Base-by-base conservation (phyloP, 2,329 filamentous ascomycete species). In the Colletotrichum simmondsii region DNA sequence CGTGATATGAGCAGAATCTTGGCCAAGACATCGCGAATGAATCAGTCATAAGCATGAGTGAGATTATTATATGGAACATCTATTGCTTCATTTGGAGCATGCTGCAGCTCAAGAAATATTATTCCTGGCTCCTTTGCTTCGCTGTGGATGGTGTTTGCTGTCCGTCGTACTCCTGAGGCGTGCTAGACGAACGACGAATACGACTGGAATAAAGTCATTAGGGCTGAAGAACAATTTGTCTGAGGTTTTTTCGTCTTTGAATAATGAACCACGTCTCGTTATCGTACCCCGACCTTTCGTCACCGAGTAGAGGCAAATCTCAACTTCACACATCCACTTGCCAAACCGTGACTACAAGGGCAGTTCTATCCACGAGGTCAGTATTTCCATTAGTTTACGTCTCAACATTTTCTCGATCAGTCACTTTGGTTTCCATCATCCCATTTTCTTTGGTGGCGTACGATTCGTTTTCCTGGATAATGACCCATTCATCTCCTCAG, bases 91-190 rank as follows among this genome's bases (percentile, higher is more conserved):
- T 4, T 4, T 8, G 6, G 1, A n/a, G 19, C 42, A n/a, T 49
- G 3, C 42, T 6, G 3, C 7, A 19, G 42, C 19, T 49, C 16
- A 10, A 19, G 14, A 6, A 19, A 5, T 42, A 19, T 42, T 1
- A 42, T 42, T 6, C 5, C 42, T n/a, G 7, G 5, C 19, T 19
- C 8, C 19, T 49, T 11, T 49, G 1, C 42, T 0, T 49, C 19
- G 42, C 42, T 10, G 19, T n/a, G 0, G 8, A 7, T 19, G 19
- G 7, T 3, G 8, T 49, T n/a, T 19, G 7, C 42, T 8, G 1
- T 22, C 1, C 19, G 14, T 19, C 0, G 0, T 49, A 5, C 19
- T 7, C 42, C 8, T 11, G 7, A 49, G 1, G 42, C 4, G 0
- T 0, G 7, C 16, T 8, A 16, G 19, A 46, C 1, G 19, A 46